Evolutionary conservation across 768 basidiomycete genomes (phyloP).

Genomic region (Xerocomellus chrysenteron): DNA sequence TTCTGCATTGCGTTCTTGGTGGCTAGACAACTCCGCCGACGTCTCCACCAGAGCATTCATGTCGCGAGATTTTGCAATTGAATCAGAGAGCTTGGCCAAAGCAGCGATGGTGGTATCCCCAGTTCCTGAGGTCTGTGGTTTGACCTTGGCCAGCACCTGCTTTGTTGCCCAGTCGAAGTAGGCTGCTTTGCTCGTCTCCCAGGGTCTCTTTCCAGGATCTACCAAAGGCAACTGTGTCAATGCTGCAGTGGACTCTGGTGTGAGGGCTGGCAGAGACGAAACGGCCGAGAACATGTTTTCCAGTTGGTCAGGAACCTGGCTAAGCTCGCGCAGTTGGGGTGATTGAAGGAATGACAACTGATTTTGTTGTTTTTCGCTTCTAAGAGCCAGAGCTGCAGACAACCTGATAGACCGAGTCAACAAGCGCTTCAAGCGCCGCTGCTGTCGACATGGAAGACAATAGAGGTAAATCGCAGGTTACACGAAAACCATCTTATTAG

Average conservation of each 20-base stretch:
- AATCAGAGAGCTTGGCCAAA: conserved; percentile 17
- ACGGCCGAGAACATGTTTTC: conserved; percentile 45
- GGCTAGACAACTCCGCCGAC: neutral
- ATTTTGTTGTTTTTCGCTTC: conserved; percentile 44
- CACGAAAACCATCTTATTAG: neutral
- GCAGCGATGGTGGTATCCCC: conserved; percentile 23
- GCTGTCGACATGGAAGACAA: conserved; percentile 38
- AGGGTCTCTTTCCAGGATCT: conserved; percentile 68
- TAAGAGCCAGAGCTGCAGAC: conserved; percentile 45
- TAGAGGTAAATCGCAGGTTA: conserved; percentile 6
- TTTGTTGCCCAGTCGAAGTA: conserved; percentile 77
- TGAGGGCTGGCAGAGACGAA: conserved; percentile 49
- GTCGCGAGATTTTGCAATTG: conserved; percentile 19
- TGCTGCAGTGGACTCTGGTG: conserved; percentile 39
- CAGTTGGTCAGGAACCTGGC: conserved; percentile 41
- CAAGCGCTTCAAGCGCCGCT: conserved; percentile 61
- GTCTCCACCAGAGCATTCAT: conserved; percentile 18
- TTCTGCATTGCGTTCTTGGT: neutral
- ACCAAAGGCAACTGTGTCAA: conserved; percentile 32
- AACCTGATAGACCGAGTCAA: conserved; percentile 51
- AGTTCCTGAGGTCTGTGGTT: conserved; percentile 14
- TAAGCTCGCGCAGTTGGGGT: conserved; percentile 40
- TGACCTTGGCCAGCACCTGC: conserved; percentile 44
- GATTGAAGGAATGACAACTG: conserved; percentile 45
- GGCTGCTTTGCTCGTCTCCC: conserved; percentile 74